Evolutionary conservation across 2,329 filamentous ascomycete species (phyloP).

Genomic region (Malbranchea cinnamomea): DNA sequence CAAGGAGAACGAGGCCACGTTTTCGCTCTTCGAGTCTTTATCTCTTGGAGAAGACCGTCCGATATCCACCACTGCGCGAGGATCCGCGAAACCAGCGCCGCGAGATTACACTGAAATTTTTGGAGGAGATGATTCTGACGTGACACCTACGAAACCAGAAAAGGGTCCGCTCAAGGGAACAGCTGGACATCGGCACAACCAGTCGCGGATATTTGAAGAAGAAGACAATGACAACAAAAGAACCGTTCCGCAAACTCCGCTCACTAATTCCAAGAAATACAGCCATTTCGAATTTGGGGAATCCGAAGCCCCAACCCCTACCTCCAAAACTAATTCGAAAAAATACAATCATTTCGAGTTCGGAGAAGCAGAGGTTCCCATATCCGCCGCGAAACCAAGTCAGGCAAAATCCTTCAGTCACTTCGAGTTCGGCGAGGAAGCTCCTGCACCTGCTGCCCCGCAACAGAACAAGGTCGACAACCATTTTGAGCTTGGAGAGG

Average conservation of each 20-base stretch:
- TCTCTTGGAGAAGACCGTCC: slow-evolving; percentile 38
- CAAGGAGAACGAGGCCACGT: slow-evolving; percentile 41
- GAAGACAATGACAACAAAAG: slow-evolving; percentile 35
- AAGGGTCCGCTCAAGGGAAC: slow-evolving; percentile 32
- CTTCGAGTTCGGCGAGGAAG: slow-evolving; percentile 21
- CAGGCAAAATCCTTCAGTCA: slow-evolving; percentile 1
- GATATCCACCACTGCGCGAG: slow-evolving; percentile 47
- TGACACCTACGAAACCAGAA: slow-evolving; percentile 13
- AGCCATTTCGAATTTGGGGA: slow-evolving; percentile 68
- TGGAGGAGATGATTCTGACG: slow-evolving; percentile 30
- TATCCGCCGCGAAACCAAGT: slow-evolving; percentile 9
- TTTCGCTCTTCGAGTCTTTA: slow-evolving; percentile 57
- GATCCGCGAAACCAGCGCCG: slow-evolving; percentile 54
- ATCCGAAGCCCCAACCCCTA: slow-evolving; percentile 15
- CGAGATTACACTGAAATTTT: slow-evolving; percentile 59
- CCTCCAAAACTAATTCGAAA: slow-evolving; percentile 55
- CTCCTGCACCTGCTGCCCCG: neutral
- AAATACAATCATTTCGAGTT: slow-evolving; percentile 84
- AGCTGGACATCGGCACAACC: slow-evolving; percentile 35
- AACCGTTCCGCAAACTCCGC: slow-evolving; percentile 29
- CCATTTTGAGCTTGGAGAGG: slow-evolving; percentile 33
- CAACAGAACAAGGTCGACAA: slow-evolving; percentile 49
- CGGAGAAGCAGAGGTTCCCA: slow-evolving; percentile 29
- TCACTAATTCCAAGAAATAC: slow-evolving; percentile 64
- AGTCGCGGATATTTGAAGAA: slow-evolving; percentile 40